Base-by-base conservation (phyloP, 768 basidiomycete species). In the Tubosaeta sp. region DNA sequence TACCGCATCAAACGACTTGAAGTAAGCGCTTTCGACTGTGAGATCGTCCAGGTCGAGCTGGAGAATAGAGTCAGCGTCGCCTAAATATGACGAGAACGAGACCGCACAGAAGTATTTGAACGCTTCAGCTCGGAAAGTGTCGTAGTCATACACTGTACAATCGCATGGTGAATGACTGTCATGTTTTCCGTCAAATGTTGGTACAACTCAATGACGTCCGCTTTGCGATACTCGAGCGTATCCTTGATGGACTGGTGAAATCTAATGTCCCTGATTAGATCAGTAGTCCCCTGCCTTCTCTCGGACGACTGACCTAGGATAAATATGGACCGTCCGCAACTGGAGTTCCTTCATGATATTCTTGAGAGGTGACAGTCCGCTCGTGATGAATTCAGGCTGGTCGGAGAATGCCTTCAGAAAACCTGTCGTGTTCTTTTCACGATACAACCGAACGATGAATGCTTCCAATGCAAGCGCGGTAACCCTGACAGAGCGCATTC, bases 371-470 rank as follows among this genome's bases (percentile, higher is more conserved):
- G 91, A 92, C 67, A 98, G 71, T 1, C 95, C 95, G 56, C 84
- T 91, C 0, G 88, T 94, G 55, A 99, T 97, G 56, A 88, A 83
- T 67, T 98, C 97, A 5, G 95, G 94, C 61, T 97, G 89, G 68
- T 98, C 97, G 2, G 93, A 91, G 65, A 99, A 97, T 0, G 93
- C 97, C 69, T 99, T 98, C 58, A 97, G 74, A 68, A 98, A 99
- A 1, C 95, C 95, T 2, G 75, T 76, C 65, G 79, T 82, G 72
- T 97, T 99, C 72, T 86, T 84, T 69, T 97, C 86, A 38, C 95
- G 82, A 65, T 87, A 97, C 3, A 97, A 73, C 3, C 95, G 83
- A 45, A 94, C 86, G 34, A 97, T 91, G 72, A 98, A 99, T 0
- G 94, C 91, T 65, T 97, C 95, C 43, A 86, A 74, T 25, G 85